Percentiles rank a stretch among this genome's conserved stretches.
Evolutionary conservation across 1,139 yeast genomes (phyloP).

Genomic region (Protomyces macrosporus): DNA sequence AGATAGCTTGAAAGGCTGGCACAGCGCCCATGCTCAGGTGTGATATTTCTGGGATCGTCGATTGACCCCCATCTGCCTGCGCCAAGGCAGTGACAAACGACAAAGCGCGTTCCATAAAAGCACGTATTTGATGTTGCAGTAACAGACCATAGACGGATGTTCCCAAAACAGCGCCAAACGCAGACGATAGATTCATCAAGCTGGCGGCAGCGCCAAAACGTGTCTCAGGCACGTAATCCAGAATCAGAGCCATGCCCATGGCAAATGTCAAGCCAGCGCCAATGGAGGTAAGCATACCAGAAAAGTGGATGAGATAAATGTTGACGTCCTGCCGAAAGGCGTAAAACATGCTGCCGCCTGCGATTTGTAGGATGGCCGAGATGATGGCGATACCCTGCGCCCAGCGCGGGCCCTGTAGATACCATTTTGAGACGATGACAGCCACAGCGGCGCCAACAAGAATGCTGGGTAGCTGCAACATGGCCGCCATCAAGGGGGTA

Average conservation of each 20-base stretch:
- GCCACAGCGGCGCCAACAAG: neutral
- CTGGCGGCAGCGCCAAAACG: slow-evolving; percentile 7
- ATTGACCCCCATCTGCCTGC: too few relatives aligned
- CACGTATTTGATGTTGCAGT: neutral
- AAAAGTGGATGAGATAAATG: neutral
- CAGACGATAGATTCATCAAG: slow-evolving; percentile 5
- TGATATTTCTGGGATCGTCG: neutral
- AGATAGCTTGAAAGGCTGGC: neutral
- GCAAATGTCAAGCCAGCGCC: slow-evolving; percentile 13
- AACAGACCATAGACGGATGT: slow-evolving; percentile 8
- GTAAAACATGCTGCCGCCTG: slow-evolving; percentile 6
- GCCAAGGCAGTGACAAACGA: neutral
- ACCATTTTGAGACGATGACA: slow-evolving; percentile 6
- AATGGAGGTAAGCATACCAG: neutral
- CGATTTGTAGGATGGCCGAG: neutral
- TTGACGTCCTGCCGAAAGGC: neutral
- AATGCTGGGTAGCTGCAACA: slow-evolving; percentile 1
- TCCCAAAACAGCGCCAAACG: slow-evolving; percentile 16
- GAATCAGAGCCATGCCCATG: slow-evolving; percentile 12
- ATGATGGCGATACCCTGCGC: slow-evolving; percentile 1
- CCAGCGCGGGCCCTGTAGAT: neutral
- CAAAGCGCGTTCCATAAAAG: neutral
- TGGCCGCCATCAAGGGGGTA: slow-evolving; percentile 9
- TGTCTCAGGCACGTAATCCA: slow-evolving; percentile 12
- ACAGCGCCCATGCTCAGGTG: neutral